Base-by-base conservation (phyloP, 306 rosid genomes). In the Castanospermum australe region DNA sequence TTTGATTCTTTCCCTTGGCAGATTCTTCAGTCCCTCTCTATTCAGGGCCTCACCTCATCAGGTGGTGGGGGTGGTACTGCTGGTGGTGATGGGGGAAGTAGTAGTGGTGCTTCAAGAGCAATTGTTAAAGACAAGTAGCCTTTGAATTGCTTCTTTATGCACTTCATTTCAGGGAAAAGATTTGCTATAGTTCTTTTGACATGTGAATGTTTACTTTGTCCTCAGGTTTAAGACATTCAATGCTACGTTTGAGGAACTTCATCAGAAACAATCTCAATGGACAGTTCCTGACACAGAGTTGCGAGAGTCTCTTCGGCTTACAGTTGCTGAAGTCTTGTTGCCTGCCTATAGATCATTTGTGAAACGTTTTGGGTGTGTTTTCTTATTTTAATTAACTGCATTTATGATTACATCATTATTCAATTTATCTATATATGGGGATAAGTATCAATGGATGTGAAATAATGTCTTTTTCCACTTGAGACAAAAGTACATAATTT, bases 211-310 rank as follows among this genome's bases (percentile, higher is more conserved):
- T 56, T 36, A 20, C 18, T 70, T 3, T 77, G 17, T 77, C 84
- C 45, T 78, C 88, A 95, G 98, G 90, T 90, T 95, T 74, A 95
- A 93, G 88, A 25, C 76, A 22, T 91, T 93, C 89, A 95, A 93
- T 81, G 11, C 79, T 75, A 93, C 90, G 79, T 95, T 95, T 65
- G 99, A 93, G 90, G 99, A 95, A 60, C 91, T 93, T 75, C 98
- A 95, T 87, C 99, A 93, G 86, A 95, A 88, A 64, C 99, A 95
- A 84, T 95, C 97, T 71, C 97, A 95, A 71, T 95, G 99, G 99
- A 84, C 97, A 3, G 99, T 91, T 78, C 99, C 94, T 6, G 99
- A 95, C 88, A 61, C 88, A 0, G 98, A 95, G 88, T 86, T 95
- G 82, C 93, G 94, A 80, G 99, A 93, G 80, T 95, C 99, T 81